phyloP scores from a whole-genome alignment of 352 stramenopile genomes.

The Phytophthora chlamydospora region DNA sequence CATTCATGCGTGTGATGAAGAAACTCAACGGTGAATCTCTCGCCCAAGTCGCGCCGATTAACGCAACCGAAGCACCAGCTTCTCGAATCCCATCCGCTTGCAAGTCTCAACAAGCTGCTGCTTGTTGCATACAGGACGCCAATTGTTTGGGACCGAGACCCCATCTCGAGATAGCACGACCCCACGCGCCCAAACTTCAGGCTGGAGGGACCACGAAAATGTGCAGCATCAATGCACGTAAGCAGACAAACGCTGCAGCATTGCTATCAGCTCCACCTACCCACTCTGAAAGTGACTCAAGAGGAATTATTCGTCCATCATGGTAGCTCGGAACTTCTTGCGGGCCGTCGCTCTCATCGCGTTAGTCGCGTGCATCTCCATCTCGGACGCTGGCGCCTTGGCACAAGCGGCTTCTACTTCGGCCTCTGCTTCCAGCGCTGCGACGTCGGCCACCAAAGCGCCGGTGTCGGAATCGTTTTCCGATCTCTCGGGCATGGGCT shows the following conservation, averaged over 20 bases:
- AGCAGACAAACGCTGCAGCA: slow-evolving; percentile 5
- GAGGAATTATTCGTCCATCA: slow-evolving; percentile 15
- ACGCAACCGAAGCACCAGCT: neutral
- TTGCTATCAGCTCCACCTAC: slow-evolving; percentile 6
- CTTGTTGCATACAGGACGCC: slow-evolving; percentile 18
- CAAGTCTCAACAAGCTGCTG: slow-evolving; percentile 9
- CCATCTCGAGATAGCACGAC: slow-evolving; percentile 30
- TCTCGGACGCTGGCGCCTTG: slow-evolving; percentile 15
- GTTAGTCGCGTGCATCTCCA: slow-evolving; percentile 23
- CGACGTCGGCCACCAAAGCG: slow-evolving; percentile 10
- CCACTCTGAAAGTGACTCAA: slow-evolving; percentile 21
- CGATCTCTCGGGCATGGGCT: slow-evolving; percentile 18
- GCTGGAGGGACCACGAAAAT: slow-evolving; percentile 20
- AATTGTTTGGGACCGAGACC: slow-evolving; percentile 13
- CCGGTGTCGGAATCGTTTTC: slow-evolving; percentile 25
- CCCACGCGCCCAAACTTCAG: slow-evolving; percentile 11
- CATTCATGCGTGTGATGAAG: no score
- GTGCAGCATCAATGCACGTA: slow-evolving; percentile 6
- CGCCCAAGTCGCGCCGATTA: neutral
- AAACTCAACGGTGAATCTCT: no score
- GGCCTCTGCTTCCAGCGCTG: slow-evolving; percentile 1
- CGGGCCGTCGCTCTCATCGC: slow-evolving; percentile 18
- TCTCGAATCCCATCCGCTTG: slow-evolving; percentile 32
- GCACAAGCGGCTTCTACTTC: slow-evolving; percentile 6
- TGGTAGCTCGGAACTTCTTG: slow-evolving; percentile 26